These are phyloP conservation scores for Exidia glandulosa DNA, from an alignment of 768 basidiomycete species.

Conservation along the genomic window DNA sequence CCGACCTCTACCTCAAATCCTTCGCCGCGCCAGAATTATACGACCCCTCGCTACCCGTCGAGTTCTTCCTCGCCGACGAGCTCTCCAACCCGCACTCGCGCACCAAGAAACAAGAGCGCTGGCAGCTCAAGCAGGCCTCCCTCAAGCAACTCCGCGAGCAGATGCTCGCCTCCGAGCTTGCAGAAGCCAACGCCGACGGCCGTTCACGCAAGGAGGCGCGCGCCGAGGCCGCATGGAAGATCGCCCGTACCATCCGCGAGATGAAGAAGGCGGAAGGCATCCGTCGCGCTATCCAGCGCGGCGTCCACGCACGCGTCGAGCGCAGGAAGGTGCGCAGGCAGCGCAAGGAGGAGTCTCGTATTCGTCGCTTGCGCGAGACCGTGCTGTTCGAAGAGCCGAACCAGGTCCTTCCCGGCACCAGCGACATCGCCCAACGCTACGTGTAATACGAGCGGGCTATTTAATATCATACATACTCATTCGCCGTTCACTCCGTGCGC, in stretches of 20 bases:
- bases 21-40: conserved; percentile 28
- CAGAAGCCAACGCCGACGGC: conserved; percentile 44
- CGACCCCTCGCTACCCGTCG: conserved; percentile 48
- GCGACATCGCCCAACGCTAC: too few relatives aligned
- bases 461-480: too few relatives aligned
- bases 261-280: conserved; percentile 44
- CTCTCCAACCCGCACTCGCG: conserved; percentile 74
- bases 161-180: conserved; percentile 33
- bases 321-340: neutral
- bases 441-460: too few relatives aligned
- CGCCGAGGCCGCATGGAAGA: conserved; percentile 68
- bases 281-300: neutral
- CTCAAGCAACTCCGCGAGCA: conserved; percentile 40
- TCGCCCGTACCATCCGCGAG: conserved; percentile 46
- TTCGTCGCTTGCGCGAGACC: neutral
- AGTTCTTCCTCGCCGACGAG: conserved; percentile 54
- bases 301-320: neutral
- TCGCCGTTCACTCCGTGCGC: too few relatives aligned
- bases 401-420: neutral
- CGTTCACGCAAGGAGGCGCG: conserved; percentile 51
- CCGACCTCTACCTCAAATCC: conserved; percentile 44
- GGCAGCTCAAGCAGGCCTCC: conserved; percentile 45
- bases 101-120: conserved; percentile 70
- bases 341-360: neutral
- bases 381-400: neutral